Evolutionary conservation across 257 asterid species (phyloP), one percentile per base, ranked within the genome.

Genomic region (Fraxinus cuspidata): DNA sequence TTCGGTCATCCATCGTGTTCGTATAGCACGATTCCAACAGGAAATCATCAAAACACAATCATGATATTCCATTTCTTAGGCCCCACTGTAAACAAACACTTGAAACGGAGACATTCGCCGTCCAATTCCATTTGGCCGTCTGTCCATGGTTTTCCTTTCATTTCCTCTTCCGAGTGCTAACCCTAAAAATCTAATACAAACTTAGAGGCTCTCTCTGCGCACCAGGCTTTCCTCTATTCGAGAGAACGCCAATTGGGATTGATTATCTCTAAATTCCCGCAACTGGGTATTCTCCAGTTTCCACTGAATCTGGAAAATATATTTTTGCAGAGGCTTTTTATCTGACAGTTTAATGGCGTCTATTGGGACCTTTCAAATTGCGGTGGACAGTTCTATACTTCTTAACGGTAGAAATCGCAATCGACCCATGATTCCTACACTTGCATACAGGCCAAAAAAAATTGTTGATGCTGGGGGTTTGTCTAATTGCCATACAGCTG

Each of bases 281-380:
- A 76, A 63, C 65, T 79, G 84, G 83, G 83, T 60, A 3, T 42
- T 49, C 63, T 74, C 49, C 71, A 60, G 8, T 67, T 73, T 64
- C 58, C 65, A n/a, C 74, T 58, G 74, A 74, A 75, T 82, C 84
- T 76, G 78, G 81, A n/a, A 69, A 29, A 34, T 27, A 40, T 23
- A 8, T 16, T 79, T 56, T 81, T 37, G 11, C 47, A 7, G 79
- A 37, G 80, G 78, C 84, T 83, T 66, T 64, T 60, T 38, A 74
- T 80, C 88, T 78, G 82, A 78, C 90, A 64, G 68, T 72, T 81
- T 0, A 44, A 88, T 87, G 91, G 89, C 90, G 78, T 85, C 92
- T 13, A 86, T 83, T 86, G 91, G 89, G 72, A 84, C 89, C 28
- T 85, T 89, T 70, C 85, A 92, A 40, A 51, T 90, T 77, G 90